Base-by-base conservation (phyloP, 2,329 filamentous ascomycete genomes). In the Cercospora berteroae region DNA sequence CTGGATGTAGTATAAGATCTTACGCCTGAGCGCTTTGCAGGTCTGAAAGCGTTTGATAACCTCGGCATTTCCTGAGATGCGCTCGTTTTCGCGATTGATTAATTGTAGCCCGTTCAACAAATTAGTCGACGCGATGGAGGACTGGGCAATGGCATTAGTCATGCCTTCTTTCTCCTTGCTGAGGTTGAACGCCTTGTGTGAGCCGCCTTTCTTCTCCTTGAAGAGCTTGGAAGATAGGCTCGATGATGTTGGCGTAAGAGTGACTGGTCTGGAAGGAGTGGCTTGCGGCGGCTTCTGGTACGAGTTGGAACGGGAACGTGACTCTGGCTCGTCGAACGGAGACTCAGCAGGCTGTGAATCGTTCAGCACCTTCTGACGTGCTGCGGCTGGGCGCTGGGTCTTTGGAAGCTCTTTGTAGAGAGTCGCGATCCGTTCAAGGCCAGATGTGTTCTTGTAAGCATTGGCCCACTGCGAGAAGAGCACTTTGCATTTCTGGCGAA, bases 1-100 rank as follows among this genome's bases (percentile, higher is more conserved):
- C 76, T 98, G 93, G 70, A 98, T 97, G 78, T 97, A 98, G 65
- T 93, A 90, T 44, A 98, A 78, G 31, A 98, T 91, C 77, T 92
- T 92, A 66, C 93, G 86, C 59, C 95, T 87, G 12, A 98, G 86
- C 58, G 88, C 84, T 79, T 97, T 98, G 84, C 94, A 98, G 1
- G 82, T 85, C 73, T 97, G 93, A 72, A 98, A 97, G 2, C 89
- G 87, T 71, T 89, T 84, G 67, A 92, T 85, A 0, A 93, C 92
- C 67, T 88, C 85, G 7, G 85, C 78, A 72, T 98, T 96, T 42
- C 96, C 90, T 5, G 93, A 97, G 33, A 98, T 93, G 3, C 91
- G 90, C 79, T 96, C 89, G 59, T 83, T 86, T 78, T 98, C 95
- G 68, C 95, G 89, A 77, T 98, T 97, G 80, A 97, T 94, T 63